Evolutionary conservation across 2,329 filamentous ascomycete genomes (phyloP), one percentile per base, ranked within the genome.

Genomic region (Venturiaceae sp.): DNA sequence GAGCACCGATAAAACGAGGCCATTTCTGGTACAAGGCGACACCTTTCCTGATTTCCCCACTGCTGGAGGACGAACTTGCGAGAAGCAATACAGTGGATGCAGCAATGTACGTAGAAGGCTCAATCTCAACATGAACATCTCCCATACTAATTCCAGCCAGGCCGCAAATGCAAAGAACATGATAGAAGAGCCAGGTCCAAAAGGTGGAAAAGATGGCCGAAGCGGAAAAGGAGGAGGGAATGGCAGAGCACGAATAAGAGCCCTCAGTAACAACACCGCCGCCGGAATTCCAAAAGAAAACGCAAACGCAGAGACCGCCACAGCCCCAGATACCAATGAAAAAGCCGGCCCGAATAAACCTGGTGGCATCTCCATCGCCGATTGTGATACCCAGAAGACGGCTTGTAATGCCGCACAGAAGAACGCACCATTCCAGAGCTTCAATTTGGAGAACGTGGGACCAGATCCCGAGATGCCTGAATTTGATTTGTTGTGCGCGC

Each of bases 381-480:
- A 50, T 6, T 58, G 55, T 23, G 19, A 46, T n/a, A 26, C 26
- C 5, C 55, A 57, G 13, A 47, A 46, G 41, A 57, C 39, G 11
- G 28, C 47, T 39, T 61, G 59, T 33, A 54, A 57, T 21, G 39
- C 58, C 26, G 52, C 58, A 3, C 52, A 61, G 32, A 41, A 61
- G 23, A 34, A 46, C 56, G 60, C 60, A 14, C 28, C 52, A 21
- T 32, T 61, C 19, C 58, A 61, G 34, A 50, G 46, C 19, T 61
- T 61, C 50, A 33, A 41, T 9, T 23, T 55, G 8, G 59, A 32
- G 5, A 61, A 61, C 34, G n/a, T 60, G 13, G 60, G 60, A n/a
- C 47, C 59, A 21, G 60, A 61, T 55, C 60, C 60, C 3, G 26
- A 39, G 3, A 59, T 62, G 26, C 53, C 60, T 28, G 59, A 53